These are phyloP conservation scores for Podospora australis DNA, from an alignment of 495 filamentous ascomycete species.

Conservation along the genomic window DNA sequence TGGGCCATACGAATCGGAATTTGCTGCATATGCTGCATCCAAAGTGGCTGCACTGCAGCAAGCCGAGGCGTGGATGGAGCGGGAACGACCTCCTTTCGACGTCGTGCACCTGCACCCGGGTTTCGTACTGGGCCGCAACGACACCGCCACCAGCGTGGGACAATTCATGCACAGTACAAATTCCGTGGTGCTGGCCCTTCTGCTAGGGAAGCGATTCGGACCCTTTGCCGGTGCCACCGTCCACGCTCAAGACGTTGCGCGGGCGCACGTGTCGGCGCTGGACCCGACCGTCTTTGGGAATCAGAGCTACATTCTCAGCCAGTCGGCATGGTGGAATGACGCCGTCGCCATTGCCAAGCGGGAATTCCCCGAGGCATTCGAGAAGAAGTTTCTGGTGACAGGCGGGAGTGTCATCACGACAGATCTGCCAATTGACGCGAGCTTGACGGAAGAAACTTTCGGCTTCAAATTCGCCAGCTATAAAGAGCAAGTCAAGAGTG, in stretches of 20 bases:
- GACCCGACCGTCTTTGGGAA: conserved; percentile 32
- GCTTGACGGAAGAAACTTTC: conserved; percentile 38
- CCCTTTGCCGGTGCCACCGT: conserved; percentile 30
- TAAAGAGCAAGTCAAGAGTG: conserved; percentile 42
- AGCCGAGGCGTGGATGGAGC: conserved; percentile 35
- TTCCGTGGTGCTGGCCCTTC: conserved; percentile 28
- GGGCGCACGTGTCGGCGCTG: conserved; percentile 36
- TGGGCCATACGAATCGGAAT: conserved; percentile 33
- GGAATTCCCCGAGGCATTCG: conserved; percentile 37
- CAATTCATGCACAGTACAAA: conserved; percentile 33
- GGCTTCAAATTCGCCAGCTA: conserved; percentile 40
- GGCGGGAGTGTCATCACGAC: conserved; percentile 32
- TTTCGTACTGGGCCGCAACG: conserved; percentile 40
- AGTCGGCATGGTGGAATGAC: conserved; percentile 39
- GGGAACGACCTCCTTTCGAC: conserved; percentile 38
- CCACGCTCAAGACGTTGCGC: conserved; percentile 40
- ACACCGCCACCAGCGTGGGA: conserved; percentile 28
- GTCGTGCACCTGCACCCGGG: conserved; percentile 42
- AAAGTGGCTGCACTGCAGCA: conserved; percentile 38
- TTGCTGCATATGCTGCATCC: conserved; percentile 34
- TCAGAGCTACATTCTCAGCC: conserved; percentile 32
- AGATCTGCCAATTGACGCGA: conserved; percentile 35
- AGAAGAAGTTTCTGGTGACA: conserved; percentile 30
- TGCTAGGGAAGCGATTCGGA: conserved; percentile 28
- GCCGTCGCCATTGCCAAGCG: conserved; percentile 31